Evolutionary conservation across 2,329 filamentous ascomycete species (phyloP).

Genomic region (Epichloe aotearoae): DNA sequence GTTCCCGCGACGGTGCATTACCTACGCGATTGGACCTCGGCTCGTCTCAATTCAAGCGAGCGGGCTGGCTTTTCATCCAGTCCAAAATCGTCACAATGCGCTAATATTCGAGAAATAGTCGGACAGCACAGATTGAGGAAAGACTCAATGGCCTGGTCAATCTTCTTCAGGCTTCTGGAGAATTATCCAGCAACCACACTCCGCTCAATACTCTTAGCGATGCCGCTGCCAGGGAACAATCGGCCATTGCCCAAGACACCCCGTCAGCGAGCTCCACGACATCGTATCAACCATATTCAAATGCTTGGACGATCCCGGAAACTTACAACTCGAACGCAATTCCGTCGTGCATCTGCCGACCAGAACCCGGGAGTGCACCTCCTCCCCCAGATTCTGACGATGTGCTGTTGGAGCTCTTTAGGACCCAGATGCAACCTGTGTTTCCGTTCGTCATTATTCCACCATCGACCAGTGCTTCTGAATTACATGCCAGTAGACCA

Average conservation of each 20-base stretch:
- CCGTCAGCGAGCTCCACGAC: slow-evolving; percentile 10
- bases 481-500: slow-evolving; percentile 26
- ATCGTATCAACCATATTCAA: slow-evolving; percentile 6
- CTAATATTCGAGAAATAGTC: slow-evolving; percentile 17
- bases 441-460: slow-evolving; percentile 36
- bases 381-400: slow-evolving; percentile 33
- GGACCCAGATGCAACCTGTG: slow-evolving; percentile 26
- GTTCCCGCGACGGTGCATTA: neutral
- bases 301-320: slow-evolving; percentile 22
- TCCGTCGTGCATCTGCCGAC: slow-evolving; percentile 33
- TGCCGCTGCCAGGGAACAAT: slow-evolving; percentile 14
- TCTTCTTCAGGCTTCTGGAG: slow-evolving; percentile 30
- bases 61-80: neutral
- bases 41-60: neutral
- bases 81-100: neutral
- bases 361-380: slow-evolving; percentile 24
- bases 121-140: slow-evolving; percentile 36
- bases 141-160: slow-evolving; percentile 35
- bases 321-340: slow-evolving; percentile 34
- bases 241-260: slow-evolving; percentile 12
- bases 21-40: neutral
- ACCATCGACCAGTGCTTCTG: slow-evolving; percentile 19
- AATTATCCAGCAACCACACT: slow-evolving; percentile 15
- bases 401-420: slow-evolving; percentile 30
- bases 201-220: slow-evolving; percentile 16